Percentiles rank a stretch among this genome's conserved stretches.
phyloP scores from a whole-genome alignment of 129 eudicot genomes.

The Escallonia herrerae region DNA sequence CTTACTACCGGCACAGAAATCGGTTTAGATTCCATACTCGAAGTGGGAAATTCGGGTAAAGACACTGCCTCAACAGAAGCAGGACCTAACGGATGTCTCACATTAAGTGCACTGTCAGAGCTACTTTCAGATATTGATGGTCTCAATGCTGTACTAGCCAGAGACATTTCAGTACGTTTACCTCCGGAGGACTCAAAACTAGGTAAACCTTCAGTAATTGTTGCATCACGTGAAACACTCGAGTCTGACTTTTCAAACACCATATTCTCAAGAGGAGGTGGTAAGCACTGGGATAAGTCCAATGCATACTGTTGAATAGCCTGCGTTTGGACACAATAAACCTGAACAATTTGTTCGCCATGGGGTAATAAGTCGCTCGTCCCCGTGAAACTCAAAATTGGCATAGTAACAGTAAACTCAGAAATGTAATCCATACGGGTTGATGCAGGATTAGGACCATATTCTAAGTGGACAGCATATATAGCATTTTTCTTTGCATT shows the following conservation, averaged over 20 bases:
- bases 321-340: slow-evolving; percentile 98
- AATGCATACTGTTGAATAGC: slow-evolving; percentile 99
- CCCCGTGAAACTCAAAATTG: slow-evolving; percentile 90
- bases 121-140: slow-evolving; percentile 18
- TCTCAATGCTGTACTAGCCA: slow-evolving; percentile 34
- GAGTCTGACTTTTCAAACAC: slow-evolving; percentile 61
- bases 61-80: slow-evolving; percentile 32
- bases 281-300: slow-evolving; percentile 84
- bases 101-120: slow-evolving; percentile 32
- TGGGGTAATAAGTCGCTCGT: slow-evolving; percentile 74
- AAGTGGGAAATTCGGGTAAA: slow-evolving; percentile 26
- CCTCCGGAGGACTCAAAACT: slow-evolving; percentile 44
- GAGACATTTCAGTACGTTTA: slow-evolving; percentile 38
- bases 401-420: slow-evolving; percentile 96
- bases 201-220: slow-evolving; percentile 35
- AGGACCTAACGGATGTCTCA: slow-evolving; percentile 36
- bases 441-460: slow-evolving; percentile 76
- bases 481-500: slow-evolving; percentile 95
- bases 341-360: slow-evolving; percentile 83
- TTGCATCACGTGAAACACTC: slow-evolving; percentile 40
- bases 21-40: slow-evolving; percentile 35
- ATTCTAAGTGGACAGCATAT: slow-evolving; percentile 84
- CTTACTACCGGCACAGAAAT: slow-evolving; percentile 22
- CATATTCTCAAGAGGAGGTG: slow-evolving; percentile 61
- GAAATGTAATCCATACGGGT: slow-evolving; percentile 93